Conservation (phyloP, 208 protist species). For the Trypanosoma avium region DNA sequence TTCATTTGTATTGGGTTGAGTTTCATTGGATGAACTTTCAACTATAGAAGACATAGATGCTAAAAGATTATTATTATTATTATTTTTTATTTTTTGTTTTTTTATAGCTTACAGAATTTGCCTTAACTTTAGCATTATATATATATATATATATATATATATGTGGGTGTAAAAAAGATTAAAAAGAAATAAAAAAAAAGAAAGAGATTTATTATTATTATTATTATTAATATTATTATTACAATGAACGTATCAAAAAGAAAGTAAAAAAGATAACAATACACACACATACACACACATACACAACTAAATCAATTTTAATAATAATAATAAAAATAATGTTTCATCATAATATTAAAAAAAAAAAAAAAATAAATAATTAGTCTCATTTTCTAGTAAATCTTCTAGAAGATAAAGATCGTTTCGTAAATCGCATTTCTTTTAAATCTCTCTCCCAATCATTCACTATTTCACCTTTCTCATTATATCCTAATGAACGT, state of each 20-base stretch:
- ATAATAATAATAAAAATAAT: constrained; percentile 3
- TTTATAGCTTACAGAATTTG: background rate
- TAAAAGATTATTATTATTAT: background rate
- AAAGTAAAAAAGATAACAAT: constrained; percentile 5
- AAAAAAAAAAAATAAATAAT: no score
- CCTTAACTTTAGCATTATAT: no score
- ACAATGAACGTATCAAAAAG: background rate
- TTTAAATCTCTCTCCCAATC: constrained; percentile 28
- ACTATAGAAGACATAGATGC: background rate
- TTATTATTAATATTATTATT: no score
- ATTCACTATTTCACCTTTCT: constrained; percentile 7
- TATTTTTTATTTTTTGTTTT: background rate
- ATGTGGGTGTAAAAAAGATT: background rate
- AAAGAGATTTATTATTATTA: no score
- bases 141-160: no score
- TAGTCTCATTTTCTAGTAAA: no score
- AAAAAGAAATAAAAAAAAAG: constrained; percentile 5
- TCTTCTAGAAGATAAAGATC: no score
- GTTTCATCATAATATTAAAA: no score
- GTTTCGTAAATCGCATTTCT: background rate
- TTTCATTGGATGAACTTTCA: constrained; percentile 3
- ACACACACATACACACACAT: background rate
- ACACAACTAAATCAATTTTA: background rate
- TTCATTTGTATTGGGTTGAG: background rate
- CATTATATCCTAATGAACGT: constrained; percentile 12